Evolutionary conservation across 345 rosid genomes (phyloP).

Genomic region (Crucihimalaya himalaica): DNA sequence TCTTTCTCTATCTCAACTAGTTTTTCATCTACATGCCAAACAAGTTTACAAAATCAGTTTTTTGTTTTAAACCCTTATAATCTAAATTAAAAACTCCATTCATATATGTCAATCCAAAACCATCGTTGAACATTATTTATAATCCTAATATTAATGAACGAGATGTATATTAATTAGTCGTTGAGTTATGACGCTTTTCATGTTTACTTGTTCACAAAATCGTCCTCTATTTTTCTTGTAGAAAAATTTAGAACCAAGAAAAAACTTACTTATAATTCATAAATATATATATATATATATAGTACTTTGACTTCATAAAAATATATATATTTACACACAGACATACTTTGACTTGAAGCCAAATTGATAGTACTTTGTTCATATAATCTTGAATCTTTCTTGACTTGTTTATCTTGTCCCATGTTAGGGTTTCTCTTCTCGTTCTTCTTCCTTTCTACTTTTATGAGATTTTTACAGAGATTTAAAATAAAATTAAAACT

Average conservation of each 20-base stretch:
- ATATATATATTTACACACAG: background rate
- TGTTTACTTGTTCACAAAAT: background rate
- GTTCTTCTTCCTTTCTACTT: conserved; percentile 3
- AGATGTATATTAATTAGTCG: background rate
- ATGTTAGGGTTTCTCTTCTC: conserved; percentile 25
- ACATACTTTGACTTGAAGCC: conserved; percentile 40
- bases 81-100: background rate
- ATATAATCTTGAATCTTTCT: conserved; percentile 22
- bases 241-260: background rate
- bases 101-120: background rate
- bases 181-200: background rate
- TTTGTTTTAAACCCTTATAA: background rate
- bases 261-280: background rate
- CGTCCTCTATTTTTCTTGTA: background rate
- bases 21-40: conserved; percentile 20
- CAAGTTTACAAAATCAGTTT: background rate
- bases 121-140: background rate
- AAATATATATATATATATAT: background rate
- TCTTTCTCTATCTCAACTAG: conserved; percentile 59
- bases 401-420: conserved; percentile 28
- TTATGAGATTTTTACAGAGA: background rate
- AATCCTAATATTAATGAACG: background rate
- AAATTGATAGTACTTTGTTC: conserved; percentile 13
- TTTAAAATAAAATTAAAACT: background rate
- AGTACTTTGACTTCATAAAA: no score